Evolutionary conservation across 495 filamentous ascomycete species (phyloP).

Genomic region (Endocarpon pusillum): DNA sequence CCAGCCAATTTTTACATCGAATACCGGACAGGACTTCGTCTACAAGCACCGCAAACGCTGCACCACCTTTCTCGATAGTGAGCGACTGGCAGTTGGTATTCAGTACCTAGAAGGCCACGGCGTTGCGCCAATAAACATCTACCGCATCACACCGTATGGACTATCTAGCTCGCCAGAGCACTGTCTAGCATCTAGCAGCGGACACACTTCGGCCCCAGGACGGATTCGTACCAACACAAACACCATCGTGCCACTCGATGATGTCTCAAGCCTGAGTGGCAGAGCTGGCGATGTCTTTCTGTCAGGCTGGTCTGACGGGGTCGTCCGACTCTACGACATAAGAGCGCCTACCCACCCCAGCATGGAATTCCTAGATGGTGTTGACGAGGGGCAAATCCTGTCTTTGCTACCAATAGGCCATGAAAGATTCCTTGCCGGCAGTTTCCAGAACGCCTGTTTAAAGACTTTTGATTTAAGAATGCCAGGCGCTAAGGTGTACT

Average conservation of each 20-base stretch:
- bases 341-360: constrained; percentile 32
- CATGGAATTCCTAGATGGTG: constrained; percentile 34
- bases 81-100: constrained; percentile 8
- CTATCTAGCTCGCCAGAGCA: constrained; percentile 5
- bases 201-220: no score
- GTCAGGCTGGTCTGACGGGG: constrained; percentile 42
- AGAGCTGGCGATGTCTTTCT: constrained; percentile 36
- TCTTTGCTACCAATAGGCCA: constrained; percentile 38
- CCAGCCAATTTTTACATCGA: constrained; percentile 1
- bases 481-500: constrained; percentile 23
- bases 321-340: constrained; percentile 50
- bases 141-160: constrained; percentile 4
- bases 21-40: constrained; percentile 9
- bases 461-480: constrained; percentile 52
- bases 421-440: constrained; percentile 40
- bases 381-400: constrained; percentile 40
- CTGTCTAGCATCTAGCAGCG: constrained; percentile 1
- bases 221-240: constrained; percentile 32
- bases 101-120: not conserved
- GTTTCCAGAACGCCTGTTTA: constrained; percentile 35
- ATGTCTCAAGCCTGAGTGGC: constrained; percentile 11
- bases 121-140: constrained; percentile 4
- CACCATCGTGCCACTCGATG: constrained; percentile 32
- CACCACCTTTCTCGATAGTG: constrained; percentile 6
- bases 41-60: not conserved